Percentiles rank a stretch among this genome's conserved stretches.
Evolutionary conservation across 2,329 filamentous ascomycete species (phyloP).

Genomic region (Fusarium haematococcum): DNA sequence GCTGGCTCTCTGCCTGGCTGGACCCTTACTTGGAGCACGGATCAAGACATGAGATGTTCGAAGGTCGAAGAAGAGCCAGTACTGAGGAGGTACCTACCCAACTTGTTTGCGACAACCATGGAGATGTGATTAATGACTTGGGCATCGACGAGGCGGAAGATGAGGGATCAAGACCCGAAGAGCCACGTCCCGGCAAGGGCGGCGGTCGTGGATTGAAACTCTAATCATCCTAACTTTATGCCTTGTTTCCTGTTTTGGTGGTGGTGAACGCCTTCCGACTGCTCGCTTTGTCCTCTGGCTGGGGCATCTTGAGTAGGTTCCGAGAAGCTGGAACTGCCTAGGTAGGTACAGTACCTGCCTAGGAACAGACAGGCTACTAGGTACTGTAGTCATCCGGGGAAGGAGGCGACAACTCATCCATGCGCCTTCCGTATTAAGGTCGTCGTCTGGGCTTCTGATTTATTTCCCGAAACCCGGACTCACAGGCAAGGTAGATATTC

Average conservation of each 20-base stretch:
- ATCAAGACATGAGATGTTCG: neutral
- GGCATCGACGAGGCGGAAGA: neutral
- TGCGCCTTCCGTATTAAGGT: conserved; percentile 16
- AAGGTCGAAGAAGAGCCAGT: conserved; percentile 1
- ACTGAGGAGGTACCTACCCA: neutral
- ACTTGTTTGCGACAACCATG: neutral
- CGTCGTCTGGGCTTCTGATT: conserved; percentile 15
- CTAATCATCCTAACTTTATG: neutral
- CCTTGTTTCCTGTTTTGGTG: conserved; percentile 1
- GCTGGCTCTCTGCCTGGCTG: neutral
- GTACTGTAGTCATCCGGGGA: conserved; percentile 9
- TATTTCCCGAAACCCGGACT: conserved; percentile 23
- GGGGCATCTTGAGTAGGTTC: neutral
- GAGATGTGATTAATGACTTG: conserved; percentile 8
- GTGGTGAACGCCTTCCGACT: neutral
- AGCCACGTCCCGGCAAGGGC: neutral
- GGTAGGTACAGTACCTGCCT: neutral
- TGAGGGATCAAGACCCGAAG: neutral
- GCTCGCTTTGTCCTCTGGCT: neutral
- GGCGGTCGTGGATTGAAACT: neutral
- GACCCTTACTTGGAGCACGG: conserved; percentile 5
- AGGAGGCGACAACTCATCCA: conserved; percentile 8
- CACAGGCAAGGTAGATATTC: neutral
- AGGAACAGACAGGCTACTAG: neutral
- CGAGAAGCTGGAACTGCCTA: neutral